phyloP scores from a whole-genome alignment of 768 basidiomycete species.

The Tulasnella sp. region DNA sequence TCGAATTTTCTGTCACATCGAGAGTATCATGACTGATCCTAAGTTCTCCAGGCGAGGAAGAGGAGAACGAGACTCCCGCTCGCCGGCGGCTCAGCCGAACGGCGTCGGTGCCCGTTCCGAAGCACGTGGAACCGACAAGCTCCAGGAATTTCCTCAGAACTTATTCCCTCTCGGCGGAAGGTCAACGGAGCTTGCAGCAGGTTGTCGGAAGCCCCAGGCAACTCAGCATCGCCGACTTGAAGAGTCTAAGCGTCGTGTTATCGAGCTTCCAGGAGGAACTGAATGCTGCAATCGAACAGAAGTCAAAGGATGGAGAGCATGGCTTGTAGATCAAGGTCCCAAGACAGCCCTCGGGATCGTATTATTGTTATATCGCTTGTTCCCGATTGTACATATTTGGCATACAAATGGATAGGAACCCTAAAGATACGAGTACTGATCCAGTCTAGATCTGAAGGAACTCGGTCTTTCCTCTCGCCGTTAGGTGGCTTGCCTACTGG shows the following conservation, averaged over 20 bases:
- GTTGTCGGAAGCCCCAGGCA: neutral
- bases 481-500: too few relatives aligned
- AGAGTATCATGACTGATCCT: neutral
- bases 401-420: too few relatives aligned
- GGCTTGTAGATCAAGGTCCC: neutral
- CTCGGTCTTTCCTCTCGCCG: too few relatives aligned
- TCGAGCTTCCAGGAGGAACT: conserved; percentile 13
- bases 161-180: conserved; percentile 3
- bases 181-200: neutral
- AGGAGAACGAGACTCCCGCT: conserved; percentile 9
- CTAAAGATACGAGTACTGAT: too few relatives aligned
- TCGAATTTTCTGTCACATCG: neutral
- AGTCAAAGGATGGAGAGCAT: neutral
- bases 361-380: neutral
- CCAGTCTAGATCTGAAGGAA: too few relatives aligned
- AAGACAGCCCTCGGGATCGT: neutral
- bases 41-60: neutral
- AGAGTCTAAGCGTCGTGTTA: conserved; percentile 8
- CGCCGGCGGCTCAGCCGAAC: conserved; percentile 8
- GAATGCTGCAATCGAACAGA: neutral
- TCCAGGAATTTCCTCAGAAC: neutral
- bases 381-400: too few relatives aligned
- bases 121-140: neutral
- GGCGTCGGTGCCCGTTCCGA: neutral
- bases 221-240: neutral